A percentile compares a stretch with the other conserved stretches of the same genome.
Evolutionary conservation across 2,329 filamentous ascomycete genomes (phyloP).

Genomic region (Diaporthe ampelina): DNA sequence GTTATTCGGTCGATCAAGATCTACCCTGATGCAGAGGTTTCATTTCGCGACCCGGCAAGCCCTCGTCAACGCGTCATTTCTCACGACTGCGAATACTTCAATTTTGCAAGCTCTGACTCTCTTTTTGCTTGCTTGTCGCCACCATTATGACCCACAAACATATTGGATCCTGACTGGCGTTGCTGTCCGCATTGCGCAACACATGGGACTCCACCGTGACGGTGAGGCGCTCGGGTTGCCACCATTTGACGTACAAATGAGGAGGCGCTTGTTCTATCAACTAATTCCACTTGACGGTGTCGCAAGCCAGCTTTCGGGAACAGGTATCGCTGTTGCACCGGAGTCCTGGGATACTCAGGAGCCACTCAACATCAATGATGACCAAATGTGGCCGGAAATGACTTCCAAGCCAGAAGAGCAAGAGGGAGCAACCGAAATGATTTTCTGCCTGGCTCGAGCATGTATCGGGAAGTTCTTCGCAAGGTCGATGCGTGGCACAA

Average conservation of each 20-base stretch:
- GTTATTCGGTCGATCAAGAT: slow-evolving; percentile 54
- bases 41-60: slow-evolving; percentile 60
- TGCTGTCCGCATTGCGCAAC: slow-evolving; percentile 65
- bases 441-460: slow-evolving; percentile 54
- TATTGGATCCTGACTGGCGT: slow-evolving; percentile 66
- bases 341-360: slow-evolving; percentile 49
- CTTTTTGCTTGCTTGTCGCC: slow-evolving; percentile 51
- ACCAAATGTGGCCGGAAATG: slow-evolving; percentile 54
- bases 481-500: slow-evolving; percentile 36
- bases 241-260: slow-evolving; percentile 66
- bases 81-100: slow-evolving; percentile 65
- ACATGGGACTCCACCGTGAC: slow-evolving; percentile 67
- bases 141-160: slow-evolving; percentile 57
- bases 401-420: slow-evolving; percentile 48
- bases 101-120: slow-evolving; percentile 67
- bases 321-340: slow-evolving; percentile 43
- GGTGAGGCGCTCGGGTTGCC: slow-evolving; percentile 49
- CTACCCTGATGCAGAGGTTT: slow-evolving; percentile 53
- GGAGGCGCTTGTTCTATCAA: slow-evolving; percentile 66
- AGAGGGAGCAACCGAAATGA: slow-evolving; percentile 52
- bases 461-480: slow-evolving; percentile 57
- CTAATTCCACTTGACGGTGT: slow-evolving; percentile 57
- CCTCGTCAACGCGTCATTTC: slow-evolving; percentile 63
- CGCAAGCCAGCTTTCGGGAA: slow-evolving; percentile 47
- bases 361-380: slow-evolving; percentile 55